Evolutionary conservation across 2,329 filamentous ascomycete species (phyloP), one percentile per base, ranked within the genome.

Genomic region (Cercospora sp.): DNA sequence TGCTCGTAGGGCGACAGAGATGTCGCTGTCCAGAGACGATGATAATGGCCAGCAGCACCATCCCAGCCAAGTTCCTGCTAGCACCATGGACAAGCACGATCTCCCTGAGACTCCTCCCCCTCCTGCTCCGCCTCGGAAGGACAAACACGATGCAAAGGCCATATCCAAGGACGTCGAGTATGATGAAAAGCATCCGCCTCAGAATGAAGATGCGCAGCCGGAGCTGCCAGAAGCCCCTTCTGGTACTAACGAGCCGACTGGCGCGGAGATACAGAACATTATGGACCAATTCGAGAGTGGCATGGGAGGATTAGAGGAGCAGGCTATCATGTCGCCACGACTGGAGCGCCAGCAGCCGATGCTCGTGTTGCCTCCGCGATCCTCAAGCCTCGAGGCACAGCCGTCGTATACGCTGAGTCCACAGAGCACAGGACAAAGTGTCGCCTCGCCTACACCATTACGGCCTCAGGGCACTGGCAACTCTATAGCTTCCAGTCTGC

Each of bases 221-320:
- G 77, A 78, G 34, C 37, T 77, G 26, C 86, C 87, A 24, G 89
- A 93, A 61, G 79, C 78, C 21, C 76, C 79, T 12, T 74, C 80
- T 51, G 78, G 77, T 5, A 70, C 69, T 1, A 75, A 76, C 1
- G 80, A 81, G 53, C 71, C 73, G 4, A 78, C 77, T 59, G 87
- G 87, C 61, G 88, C 88, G 62, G 95, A 99, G 81, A 97, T 99
- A 69, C 92, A 97, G 80, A 97, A 87, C 77, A 98, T 99, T 78
- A 98, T 99, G 92, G 92, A 93, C 70, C 95, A 98, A 80, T 98
- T 98, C 74, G 90, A 91, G 73, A 89, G 92, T 76, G 88, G 88
- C 61, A 88, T 88, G 30, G 88, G 89, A 62, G 91, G 89, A 0
- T 51, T 69, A 6, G 74, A 72, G n/a, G 75, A 76, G 63, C 90